phyloP scores from a whole-genome alignment of 106 monocot genomes.

The Apostasia ramifera region DNA sequence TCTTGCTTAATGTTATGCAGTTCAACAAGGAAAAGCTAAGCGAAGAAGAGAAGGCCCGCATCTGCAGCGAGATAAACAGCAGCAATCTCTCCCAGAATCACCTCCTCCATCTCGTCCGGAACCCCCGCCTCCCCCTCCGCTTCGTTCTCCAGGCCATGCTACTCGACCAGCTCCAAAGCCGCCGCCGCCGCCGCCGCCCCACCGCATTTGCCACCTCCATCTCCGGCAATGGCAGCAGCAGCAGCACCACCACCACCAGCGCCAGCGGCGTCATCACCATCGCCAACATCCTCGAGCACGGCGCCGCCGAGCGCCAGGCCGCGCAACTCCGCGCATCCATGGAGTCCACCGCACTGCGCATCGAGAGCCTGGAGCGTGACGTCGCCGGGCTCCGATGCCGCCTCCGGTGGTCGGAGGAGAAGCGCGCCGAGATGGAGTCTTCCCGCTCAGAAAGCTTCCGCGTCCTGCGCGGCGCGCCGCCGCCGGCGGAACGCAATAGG shows the following conservation, averaged over 20 bases:
- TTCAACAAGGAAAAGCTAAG: constrained; percentile 29
- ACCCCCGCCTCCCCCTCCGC: constrained; percentile 77
- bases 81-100: constrained; percentile 43
- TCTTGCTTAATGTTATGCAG: constrained; percentile 7
- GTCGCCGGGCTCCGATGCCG: constrained; percentile 36
- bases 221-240: not conserved
- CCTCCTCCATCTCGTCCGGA: constrained; percentile 69
- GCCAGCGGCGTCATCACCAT: constrained; percentile 26
- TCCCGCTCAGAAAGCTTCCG: no score
- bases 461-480: no score
- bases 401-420: constrained; percentile 41
- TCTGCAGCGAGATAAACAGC: constrained; percentile 55
- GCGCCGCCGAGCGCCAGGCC: constrained; percentile 48
- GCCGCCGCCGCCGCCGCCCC: constrained; percentile 21
- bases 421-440: constrained; percentile 14
- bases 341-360: constrained; percentile 48
- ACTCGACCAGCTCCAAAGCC: constrained; percentile 67
- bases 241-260: not conserved
- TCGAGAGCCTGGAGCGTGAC: constrained; percentile 65
- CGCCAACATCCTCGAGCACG: constrained; percentile 62
- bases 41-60: constrained; percentile 67
- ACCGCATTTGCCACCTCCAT: constrained; percentile 11
- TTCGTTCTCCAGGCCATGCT: constrained; percentile 91
- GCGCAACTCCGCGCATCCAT: constrained; percentile 48
- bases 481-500: no score